Evolutionary conservation across 768 basidiomycete genomes (phyloP).

Genomic region (Sarcodon aspratus): DNA sequence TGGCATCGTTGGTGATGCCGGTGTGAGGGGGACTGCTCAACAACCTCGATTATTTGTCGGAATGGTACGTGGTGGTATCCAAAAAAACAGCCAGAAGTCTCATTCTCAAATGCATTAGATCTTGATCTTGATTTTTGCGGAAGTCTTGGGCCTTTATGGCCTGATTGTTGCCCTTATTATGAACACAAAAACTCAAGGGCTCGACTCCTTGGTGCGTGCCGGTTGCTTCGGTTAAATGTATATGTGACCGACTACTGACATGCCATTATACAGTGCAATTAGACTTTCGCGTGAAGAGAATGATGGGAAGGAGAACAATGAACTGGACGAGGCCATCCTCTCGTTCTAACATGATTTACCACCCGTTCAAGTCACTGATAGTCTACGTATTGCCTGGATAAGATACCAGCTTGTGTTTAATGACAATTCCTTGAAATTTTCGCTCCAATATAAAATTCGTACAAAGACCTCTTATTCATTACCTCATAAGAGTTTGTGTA

Average conservation of each 20-base stretch:
- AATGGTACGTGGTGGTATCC: slow-evolving; percentile 47
- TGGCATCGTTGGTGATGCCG: slow-evolving; percentile 98
- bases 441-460: neutral
- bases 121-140: slow-evolving; percentile 95
- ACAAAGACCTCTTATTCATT: too few relatives aligned
- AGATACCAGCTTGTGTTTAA: neutral
- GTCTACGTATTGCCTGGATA: neutral
- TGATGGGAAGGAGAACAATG: neutral
- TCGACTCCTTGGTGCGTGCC: neutral
- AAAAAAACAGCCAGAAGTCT: neutral
- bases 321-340: too few relatives aligned
- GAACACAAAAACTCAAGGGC: slow-evolving; percentile 54
- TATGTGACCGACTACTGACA: neutral
- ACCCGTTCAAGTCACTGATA: too few relatives aligned
- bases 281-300: neutral
- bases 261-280: neutral
- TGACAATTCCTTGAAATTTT: neutral
- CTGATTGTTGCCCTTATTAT: slow-evolving; percentile 94
- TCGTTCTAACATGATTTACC: too few relatives aligned
- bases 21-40: slow-evolving; percentile 95
- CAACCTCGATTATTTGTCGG: slow-evolving; percentile 91
- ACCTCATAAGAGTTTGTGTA: neutral
- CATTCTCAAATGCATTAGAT: slow-evolving; percentile 39
- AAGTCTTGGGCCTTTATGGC: slow-evolving; percentile 88
- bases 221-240: neutral